Percentiles rank a stretch among this genome's conserved stretches.
Evolutionary conservation across 2,329 filamentous ascomycete species (phyloP).

Genomic region (Beauveria bassiana): DNA sequence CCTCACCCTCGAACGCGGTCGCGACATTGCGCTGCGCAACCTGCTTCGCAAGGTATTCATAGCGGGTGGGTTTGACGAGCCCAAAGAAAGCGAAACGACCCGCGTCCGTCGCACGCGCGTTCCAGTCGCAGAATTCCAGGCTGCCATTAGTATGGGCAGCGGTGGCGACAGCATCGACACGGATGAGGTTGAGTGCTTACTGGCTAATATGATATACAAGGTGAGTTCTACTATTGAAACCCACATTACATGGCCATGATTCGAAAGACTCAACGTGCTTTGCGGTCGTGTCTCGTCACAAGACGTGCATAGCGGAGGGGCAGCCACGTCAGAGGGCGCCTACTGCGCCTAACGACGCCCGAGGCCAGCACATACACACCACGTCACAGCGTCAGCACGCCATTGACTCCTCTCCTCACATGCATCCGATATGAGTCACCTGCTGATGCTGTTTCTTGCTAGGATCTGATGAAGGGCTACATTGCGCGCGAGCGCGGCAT

Average conservation of each 20-base stretch:
- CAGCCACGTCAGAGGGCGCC: conserved; percentile 4
- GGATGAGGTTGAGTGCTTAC: conserved; percentile 90
- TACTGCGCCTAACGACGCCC: conserved; percentile 3
- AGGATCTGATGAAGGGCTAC: conserved; percentile 97
- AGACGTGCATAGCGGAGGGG: not conserved
- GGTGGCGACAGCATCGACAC: conserved; percentile 61
- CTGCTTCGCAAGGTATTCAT: conserved; percentile 87
- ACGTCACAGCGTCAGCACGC: conserved; percentile 10
- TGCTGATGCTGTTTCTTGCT: conserved; percentile 16
- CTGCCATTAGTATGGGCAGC: conserved; percentile 70
- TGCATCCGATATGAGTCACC: conserved; percentile 24
- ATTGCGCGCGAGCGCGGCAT: conserved; percentile 85
- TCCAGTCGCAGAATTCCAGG: conserved; percentile 74
- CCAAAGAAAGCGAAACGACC: conserved; percentile 58
- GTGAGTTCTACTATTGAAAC: conserved; percentile 37
- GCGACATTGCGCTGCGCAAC: conserved; percentile 88
- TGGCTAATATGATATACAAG: conserved; percentile 99
- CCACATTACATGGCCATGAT: not conserved
- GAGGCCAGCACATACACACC: conserved; percentile 13
- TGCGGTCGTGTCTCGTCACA: not conserved
- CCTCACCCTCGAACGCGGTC: conserved; percentile 82
- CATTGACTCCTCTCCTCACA: conserved; percentile 5
- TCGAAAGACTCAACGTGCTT: no score
- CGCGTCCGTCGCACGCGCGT: conserved; percentile 68
- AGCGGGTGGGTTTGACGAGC: conserved; percentile 70